Base-by-base conservation (phyloP, 2,329 filamentous ascomycete species). In the Ophidiomyces ophidiicola region DNA sequence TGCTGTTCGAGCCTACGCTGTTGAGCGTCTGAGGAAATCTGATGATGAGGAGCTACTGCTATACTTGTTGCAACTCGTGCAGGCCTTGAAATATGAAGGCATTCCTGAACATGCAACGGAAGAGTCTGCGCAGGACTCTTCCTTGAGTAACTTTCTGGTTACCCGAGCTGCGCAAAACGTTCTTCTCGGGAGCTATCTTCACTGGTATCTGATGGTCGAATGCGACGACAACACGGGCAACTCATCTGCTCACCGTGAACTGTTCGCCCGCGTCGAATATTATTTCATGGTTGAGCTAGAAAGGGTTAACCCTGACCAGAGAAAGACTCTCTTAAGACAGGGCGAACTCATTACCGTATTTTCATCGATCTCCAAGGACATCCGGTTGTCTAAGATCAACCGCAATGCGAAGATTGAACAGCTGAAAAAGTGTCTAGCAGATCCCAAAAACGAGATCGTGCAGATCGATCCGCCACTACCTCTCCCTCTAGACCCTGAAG, bases 151-250 rank as follows among this genome's bases (percentile, higher is more conserved):
- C 17, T 98, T 98, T 54, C 69, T 98, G 2, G 90, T 98, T 41
- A 76, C 82, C 1, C 76, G 90, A 24, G 92, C 90, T 3, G 81
- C 83, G 10, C 77, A 80, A 45, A 96, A 93, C 54, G 83, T 94
- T 53, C 80, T 82, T 44, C 71, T 98, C 1, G 90, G 88, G 20
- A 98, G 93, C 56, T 94, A 92, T 61, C 76, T 98, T 39, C 84
- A 94, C 58, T 98, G 90, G 90, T 98, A 96, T 59, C 70, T 98
- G 2, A 94, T 94, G 78, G 90, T 98, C 1, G 92, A 98, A 62
- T 92, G 87, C 50, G 85, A 92, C 50, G 88, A 94, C 56, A 61
- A 64, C 26, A 76, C 77, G 3, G 80, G 85, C 30, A 83, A 87
- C 50, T 72, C 77, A 15, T 69, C 75, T 3, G 76, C 79, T 41